Evolutionary conservation across 179 eudicot genomes (phyloP), one percentile per base, ranked within the genome.

Genomic region (Sideroxylon spinosum): DNA sequence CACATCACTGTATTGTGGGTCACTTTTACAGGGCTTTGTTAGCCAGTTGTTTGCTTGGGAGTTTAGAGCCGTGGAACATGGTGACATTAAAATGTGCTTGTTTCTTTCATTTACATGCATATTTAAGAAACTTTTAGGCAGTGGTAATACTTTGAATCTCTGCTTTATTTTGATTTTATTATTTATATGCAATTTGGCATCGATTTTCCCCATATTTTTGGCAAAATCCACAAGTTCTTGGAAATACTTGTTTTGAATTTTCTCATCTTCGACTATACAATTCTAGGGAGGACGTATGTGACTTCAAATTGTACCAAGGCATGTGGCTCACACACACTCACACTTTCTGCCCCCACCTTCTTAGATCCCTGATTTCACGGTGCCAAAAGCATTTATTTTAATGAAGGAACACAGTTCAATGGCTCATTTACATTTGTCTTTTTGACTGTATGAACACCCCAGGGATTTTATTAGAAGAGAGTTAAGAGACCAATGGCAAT

Each of bases 1-100:
- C 56, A 52, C 81, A 68, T 76, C 89, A 76, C 95, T 88, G 63
- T 53, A 1, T 13, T 26, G 46, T 23, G 13, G 22, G 19, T 57
- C 9, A 46, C 61, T 52, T 25, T 56, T 32, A 52, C 13, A 26
- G 53, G 75, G 63, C 16, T 55, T 72, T 25, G 4, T 72, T 25
- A 72, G 17, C 75, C 46, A 53, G 11, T 26, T 55, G 46, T 72
- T 53, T 72, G 14, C 50, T 72, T 57, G 23, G 17, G 56, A 9
- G n/a, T 0, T 13, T 11, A 0, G 4, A 12, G 22, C 16, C 12
- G 37, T 32, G 44, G 44, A 37, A 3, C 44, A 37, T 37, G 44
- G 44, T 37, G 44, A 37, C 44, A 37, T 37, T 37, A 37, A 1
- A 37, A 3, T 37, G 5, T 37, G 44, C 44, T 37, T 37, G 4